Conservation (phyloP, 2,329 filamentous ascomycete genomes). For the Neophaeococcomyces mojaviensis region DNA sequence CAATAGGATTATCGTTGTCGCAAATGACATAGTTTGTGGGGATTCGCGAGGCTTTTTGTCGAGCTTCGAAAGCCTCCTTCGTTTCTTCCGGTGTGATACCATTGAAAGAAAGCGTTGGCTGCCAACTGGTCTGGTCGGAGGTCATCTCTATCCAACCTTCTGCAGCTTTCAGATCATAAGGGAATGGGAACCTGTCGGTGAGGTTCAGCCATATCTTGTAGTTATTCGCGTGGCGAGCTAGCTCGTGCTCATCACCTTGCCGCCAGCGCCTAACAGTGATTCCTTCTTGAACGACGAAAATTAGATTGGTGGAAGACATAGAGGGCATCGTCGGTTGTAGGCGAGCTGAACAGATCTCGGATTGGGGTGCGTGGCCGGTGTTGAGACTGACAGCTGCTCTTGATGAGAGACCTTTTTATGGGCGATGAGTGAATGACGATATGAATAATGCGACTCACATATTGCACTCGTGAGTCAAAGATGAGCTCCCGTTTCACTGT, state of each 20-base stretch:
- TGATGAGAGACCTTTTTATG: too few species aligned
- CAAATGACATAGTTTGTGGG: conserved; percentile 6
- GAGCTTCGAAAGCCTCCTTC: neutral
- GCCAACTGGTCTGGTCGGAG: neutral
- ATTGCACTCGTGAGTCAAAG: too few species aligned
- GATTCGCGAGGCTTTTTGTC: neutral
- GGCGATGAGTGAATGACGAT: too few species aligned
- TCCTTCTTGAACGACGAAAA: neutral
- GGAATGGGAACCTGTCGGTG: conserved; percentile 7
- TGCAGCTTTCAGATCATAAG: conserved; percentile 6
- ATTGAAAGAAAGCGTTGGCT: neutral
- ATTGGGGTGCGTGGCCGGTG: too few species aligned
- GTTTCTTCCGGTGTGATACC: neutral
- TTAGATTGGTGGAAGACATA: neutral
- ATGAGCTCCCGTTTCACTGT: too few species aligned
- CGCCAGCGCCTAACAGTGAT: neutral
- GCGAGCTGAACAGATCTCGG: too few species aligned
- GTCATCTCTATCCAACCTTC: conserved; percentile 4
- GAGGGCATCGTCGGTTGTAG: too few species aligned
- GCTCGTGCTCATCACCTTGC: neutral
- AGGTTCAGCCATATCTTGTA: conserved; percentile 8
- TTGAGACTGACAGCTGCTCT: too few species aligned
- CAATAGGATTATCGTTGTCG: conserved; percentile 7
- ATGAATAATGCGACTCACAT: too few species aligned
- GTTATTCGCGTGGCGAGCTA: conserved; percentile 19